Evolutionary conservation across 2,329 filamentous ascomycete species (phyloP).

Genomic region (Colletotrichum simmondsii): DNA sequence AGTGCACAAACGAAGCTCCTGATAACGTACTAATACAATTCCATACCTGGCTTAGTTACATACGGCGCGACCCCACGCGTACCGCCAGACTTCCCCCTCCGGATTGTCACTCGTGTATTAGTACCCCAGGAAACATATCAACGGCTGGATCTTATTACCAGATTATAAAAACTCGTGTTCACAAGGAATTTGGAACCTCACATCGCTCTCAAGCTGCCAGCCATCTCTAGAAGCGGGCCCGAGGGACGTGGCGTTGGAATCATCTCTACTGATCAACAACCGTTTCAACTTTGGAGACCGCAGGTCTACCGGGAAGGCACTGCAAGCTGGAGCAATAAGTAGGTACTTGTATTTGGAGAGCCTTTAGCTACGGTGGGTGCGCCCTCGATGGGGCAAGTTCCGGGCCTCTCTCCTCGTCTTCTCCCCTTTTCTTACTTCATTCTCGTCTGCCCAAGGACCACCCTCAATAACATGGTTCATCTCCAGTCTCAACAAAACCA

Average conservation of each 20-base stretch:
- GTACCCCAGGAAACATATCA: too few relatives aligned
- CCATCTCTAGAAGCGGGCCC: background rate
- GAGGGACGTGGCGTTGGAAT: too few relatives aligned
- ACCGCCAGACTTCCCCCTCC: too few relatives aligned
- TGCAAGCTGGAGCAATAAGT: background rate
- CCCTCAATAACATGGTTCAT: background rate
- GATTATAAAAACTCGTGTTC: background rate
- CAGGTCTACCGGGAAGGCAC: background rate
- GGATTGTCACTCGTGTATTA: too few relatives aligned
- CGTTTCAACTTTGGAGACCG: background rate
- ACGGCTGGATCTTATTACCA: background rate
- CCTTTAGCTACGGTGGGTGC: background rate
- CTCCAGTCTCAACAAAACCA: constrained; percentile 8
- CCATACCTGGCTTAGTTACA: background rate
- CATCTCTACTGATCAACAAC: background rate
- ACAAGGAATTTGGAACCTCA: background rate
- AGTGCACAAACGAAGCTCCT: background rate
- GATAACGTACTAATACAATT: background rate
- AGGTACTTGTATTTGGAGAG: background rate
- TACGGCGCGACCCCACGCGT: background rate
- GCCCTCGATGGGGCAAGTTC: background rate
- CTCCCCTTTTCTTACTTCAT: background rate
- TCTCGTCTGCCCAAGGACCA: background rate
- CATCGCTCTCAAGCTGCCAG: background rate
- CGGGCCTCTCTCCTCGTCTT: background rate